Base-by-base conservation (phyloP, 805 yeast species). In the Metschnikowia aberdeeniae region DNA sequence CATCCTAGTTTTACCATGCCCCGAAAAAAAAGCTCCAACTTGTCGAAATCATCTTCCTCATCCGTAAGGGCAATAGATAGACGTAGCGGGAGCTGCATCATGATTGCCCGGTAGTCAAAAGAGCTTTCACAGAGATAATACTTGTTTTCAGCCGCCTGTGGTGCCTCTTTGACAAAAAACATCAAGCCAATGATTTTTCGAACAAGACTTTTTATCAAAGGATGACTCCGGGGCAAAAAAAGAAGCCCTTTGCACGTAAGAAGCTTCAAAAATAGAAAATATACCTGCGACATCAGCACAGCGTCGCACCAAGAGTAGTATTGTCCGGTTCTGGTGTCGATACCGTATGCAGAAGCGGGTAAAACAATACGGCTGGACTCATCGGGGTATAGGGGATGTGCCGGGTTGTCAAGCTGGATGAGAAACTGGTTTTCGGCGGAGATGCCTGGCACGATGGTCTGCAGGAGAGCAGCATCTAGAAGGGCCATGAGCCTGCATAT, bases 241-340 rank as follows among this genome's bases (percentile, higher is more conserved):
- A 61, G 43, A n/a, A 61, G 50, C 5, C 60, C 63, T 3, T 42
- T 54, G 6, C 58, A 47, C 19, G 62, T 60, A 26, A 61, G 52
- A 19, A 61, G 40, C 42, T 58, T 53, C 43, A 61, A 45, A 47
- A 59, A 61, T 11, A 61, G 47, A 24, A 52, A 50, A 34, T 55
- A 50, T 9, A 55, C 54, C 10, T 59, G 57, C 47, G 58, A 52
- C 42, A 49, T 54, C 37, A 58, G 59, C 42, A 55, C 54, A 14
- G 57, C 51, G 37, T 61, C 66, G 28, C 54, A 59, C 59, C 61
- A 59, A 34, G 65, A 60, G 46, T 55, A 57, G 44, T 44, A 48
- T 6, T 22, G 37, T n/a, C 40, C 43, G 19, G 20, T 9, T n/a
- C 44, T 50, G 14, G 39, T n/a, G 32, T 54, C 55, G 11, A 36